Conservation (phyloP, 176 grass and related monocot genomes). For the Oryza meridionalis region DNA sequence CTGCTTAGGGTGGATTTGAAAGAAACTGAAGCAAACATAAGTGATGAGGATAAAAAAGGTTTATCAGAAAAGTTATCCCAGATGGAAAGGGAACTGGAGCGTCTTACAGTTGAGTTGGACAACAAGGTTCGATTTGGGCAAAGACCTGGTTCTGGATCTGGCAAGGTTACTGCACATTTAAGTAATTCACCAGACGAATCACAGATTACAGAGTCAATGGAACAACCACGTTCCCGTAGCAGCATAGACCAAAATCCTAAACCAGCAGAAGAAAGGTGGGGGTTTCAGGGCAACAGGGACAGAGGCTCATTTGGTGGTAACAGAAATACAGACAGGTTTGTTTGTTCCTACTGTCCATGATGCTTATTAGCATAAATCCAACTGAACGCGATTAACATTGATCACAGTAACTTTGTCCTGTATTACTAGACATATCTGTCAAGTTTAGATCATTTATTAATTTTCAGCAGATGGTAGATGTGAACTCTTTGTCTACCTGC, state of each 20-base stretch:
- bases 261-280: constrained; percentile 57
- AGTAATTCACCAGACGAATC: constrained; percentile 29
- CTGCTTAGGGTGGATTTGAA: constrained; percentile 34
- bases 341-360: neutral
- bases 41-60: constrained; percentile 27
- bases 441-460: neutral
- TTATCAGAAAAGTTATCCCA: constrained; percentile 42
- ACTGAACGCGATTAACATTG: neutral
- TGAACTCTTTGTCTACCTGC: neutral
- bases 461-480: neutral
- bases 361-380: neutral
- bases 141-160: constrained; percentile 58
- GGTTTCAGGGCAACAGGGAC: constrained; percentile 54
- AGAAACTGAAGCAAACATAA: constrained; percentile 50
- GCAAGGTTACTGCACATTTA: constrained; percentile 36
- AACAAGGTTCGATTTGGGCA: constrained; percentile 55
- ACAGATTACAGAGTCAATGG: constrained; percentile 24
- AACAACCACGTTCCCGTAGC: constrained; percentile 37
- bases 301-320: constrained; percentile 54
- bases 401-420: neutral
- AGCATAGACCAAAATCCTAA: constrained; percentile 41
- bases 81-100: constrained; percentile 48
- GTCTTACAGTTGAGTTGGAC: constrained; percentile 44
- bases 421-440: neutral
- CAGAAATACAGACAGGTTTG: constrained; percentile 60